These are phyloP conservation scores for Ambrosiella cleistominuta DNA, from an alignment of 2,329 filamentous ascomycete genomes.

Conservation along the genomic window DNA sequence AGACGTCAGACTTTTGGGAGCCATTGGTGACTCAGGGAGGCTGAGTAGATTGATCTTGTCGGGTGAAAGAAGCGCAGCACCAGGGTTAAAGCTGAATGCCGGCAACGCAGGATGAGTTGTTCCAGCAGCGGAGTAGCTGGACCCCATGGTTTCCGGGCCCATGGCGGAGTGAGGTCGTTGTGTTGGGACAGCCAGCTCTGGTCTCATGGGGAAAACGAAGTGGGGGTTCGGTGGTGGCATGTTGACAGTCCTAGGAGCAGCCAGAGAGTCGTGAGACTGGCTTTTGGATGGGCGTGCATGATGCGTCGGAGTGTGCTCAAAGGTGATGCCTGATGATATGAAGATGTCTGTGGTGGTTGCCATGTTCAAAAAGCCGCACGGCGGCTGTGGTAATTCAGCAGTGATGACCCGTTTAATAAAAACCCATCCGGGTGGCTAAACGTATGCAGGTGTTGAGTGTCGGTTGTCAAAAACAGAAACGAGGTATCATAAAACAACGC, in stretches of 20 bases:
- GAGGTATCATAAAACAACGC: not conserved
- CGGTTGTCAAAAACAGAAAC: not conserved
- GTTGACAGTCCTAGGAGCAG: not conserved
- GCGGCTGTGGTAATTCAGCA: conserved; percentile 4
- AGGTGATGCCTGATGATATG: not conserved
- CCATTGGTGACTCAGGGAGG: conserved; percentile 35
- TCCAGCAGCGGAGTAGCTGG: conserved; percentile 6
- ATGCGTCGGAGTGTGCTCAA: not conserved
- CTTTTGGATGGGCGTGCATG: conserved; percentile 11
- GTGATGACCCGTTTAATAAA: not conserved
- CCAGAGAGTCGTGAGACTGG: conserved; percentile 10
- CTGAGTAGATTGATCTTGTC: conserved; percentile 27
- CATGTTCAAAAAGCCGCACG: conserved; percentile 11
- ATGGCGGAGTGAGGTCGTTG: conserved; percentile 36
- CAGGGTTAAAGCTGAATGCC: conserved; percentile 39
- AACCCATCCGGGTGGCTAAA: conserved; percentile 7
- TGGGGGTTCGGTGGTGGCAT: conserved; percentile 41
- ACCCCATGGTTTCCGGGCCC: conserved; percentile 24
- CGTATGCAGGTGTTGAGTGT: not conserved
- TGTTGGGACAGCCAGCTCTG: conserved; percentile 23
- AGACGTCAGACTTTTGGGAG: conserved; percentile 19
- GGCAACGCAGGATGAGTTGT: conserved; percentile 27
- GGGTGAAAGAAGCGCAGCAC: conserved; percentile 19
- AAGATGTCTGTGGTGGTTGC: conserved; percentile 4
- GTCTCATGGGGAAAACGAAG: conserved; percentile 42